Base-by-base conservation (phyloP, 1,284 basidiomycete species). In the Apiotrichum siamense region DNA sequence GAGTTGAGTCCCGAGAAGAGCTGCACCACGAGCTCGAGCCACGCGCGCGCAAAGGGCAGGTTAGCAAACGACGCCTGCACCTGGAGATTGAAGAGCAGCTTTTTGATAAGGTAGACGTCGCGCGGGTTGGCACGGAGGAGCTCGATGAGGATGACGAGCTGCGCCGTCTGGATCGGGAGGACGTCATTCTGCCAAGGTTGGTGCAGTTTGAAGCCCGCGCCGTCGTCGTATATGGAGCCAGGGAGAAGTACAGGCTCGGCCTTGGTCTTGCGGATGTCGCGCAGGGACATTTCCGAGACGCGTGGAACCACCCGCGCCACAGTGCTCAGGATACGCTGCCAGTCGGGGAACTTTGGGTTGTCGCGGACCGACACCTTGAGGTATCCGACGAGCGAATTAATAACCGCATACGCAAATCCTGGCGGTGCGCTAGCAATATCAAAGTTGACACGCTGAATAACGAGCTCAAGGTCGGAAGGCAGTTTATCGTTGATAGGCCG, bases 1-100 rank as follows among this genome's bases (percentile, higher is more conserved):
- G 85, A 77, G n/a, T 85, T 83, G 76, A 88, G 80, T 3, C 80
- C 82, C 17, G 81, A 78, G 64, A 88, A 87, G 9, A 87, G 77
- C 59, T 85, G 82, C 4, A 80, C 79, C n/a, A 85, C 77, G 26
- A 88, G 74, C 7, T 86, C 73, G 31, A 88, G 65, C 72, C 88
- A 82, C 52, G 84, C 87, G 20, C 85, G 78, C 1, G 84, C 80
- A 25, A 88, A 70, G 4, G 61, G 57, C 56, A 43, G 58, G 58
- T 65, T 47, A 3, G 55, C 43, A 35, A 65, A 59, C 3, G 61
- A 65, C 2, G 54, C 50, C 48, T 66, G 61, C 10, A 71, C 62
- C 44, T 73, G 80, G 4, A 89, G 74, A 25, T 79, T 76, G 10
- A 80, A 76, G 73, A 87, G 79, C 61, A 77, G 82, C 75, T 86